These are phyloP conservation scores for Leucoagaricus sp. DNA, from an alignment of 1,284 basidiomycete species.

Conservation along the genomic window DNA sequence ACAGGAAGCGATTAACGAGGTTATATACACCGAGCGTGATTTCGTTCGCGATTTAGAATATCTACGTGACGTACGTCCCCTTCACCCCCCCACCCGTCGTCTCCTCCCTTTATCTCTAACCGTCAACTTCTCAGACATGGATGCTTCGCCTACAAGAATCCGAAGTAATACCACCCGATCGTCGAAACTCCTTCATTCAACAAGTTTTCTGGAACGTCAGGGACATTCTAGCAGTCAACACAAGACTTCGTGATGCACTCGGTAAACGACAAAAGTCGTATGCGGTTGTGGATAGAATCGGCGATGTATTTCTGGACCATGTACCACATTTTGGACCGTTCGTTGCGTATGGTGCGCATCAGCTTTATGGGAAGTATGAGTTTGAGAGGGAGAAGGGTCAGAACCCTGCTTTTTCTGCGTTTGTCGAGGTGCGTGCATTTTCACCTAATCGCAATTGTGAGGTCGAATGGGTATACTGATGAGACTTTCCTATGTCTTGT, in stretches of 20 bases:
- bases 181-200: conserved; percentile 86
- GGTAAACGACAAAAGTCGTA: conserved; percentile 95
- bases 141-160: conserved; percentile 80
- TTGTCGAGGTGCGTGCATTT: conserved; percentile 79
- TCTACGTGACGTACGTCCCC: conserved; percentile 80
- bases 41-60: conserved; percentile 99
- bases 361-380: conserved; percentile 97
- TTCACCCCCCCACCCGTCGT: conserved; percentile 25
- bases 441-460: neutral
- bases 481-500: neutral
- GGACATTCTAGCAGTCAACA: conserved; percentile 93
- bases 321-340: conserved; percentile 92
- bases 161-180: conserved; percentile 77
- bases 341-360: conserved; percentile 95
- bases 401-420: conserved; percentile 93
- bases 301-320: conserved; percentile 88
- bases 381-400: conserved; percentile 98
- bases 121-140: conserved; percentile 66
- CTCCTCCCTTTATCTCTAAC: neutral
- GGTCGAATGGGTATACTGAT: conserved; percentile 15
- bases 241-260: conserved; percentile 87
- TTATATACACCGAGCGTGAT: conserved; percentile 97
- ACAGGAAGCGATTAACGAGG: conserved; percentile 99
- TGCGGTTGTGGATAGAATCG: conserved; percentile 90
- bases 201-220: conserved; percentile 99